Evolutionary conservation across 306 rosid genomes (phyloP), one percentile per base, ranked within the genome.

Genomic region (Pueraria montana): DNA sequence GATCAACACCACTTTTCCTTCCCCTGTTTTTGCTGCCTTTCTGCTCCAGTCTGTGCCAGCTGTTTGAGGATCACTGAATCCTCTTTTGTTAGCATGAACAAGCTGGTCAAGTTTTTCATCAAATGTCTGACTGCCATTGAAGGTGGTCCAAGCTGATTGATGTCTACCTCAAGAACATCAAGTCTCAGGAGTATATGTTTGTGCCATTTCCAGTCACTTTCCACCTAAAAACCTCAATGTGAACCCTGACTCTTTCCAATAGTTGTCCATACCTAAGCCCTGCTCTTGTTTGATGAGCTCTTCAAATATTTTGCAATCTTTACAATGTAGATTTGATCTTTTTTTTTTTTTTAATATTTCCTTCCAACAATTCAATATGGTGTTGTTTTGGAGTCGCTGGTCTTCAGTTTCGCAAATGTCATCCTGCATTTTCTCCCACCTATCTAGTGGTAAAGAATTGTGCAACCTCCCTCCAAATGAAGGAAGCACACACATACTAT

Each of bases 1-100:
- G 56, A 49, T 21, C 59, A 50, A 38, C 18, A 10, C 10, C 18
- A 76, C 63, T 43, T 18, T 49, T 63, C 38, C 81, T 52, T 43
- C 84, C 49, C 75, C 75, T 42, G 7, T 46, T 23, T 48, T 32
- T 78, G 20, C 40, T 50, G 40, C 63, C 65, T 16, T 66, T 34
- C 42, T 72, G 52, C 79, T 72, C 42, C 43, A 8, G 53, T 61
- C 46, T 61, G 12, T 74, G 36, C 8, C 78, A 49, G 26, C 53
- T 20, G 26, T 63, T 32, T 18, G 75, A 50, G 53, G 42, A 18
- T 14, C 20, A 62, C 68, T 62, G 18, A 45, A 65, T 58, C 74
- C 26, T 65, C 32, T 49, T 65, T 34, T 26, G 24, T 38, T 64
- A 64, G 72, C 38, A 45, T 40, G 63, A 64, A 20, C 45, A 52